Evolutionary conservation across 768 basidiomycete genomes (phyloP), one percentile per base, ranked within the genome.

Genomic region (Boletus rubropictus): DNA sequence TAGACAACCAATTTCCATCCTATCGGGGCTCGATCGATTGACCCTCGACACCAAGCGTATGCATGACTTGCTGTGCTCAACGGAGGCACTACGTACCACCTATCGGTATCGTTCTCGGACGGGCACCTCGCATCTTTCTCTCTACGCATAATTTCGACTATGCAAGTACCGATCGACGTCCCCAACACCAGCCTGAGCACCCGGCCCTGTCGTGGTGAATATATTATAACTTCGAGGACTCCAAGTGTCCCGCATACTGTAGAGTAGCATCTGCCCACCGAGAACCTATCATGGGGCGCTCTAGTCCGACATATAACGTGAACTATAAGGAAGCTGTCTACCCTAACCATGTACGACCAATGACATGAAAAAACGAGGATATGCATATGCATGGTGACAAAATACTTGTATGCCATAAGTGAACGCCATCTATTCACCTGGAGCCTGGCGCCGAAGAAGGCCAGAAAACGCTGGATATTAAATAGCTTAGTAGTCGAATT

Each of bases 251-350:
- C 39, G 20, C 28, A 24, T 48, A n/a, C 20, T 35, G 32, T 47
- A 35, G 28, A 22, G 32, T 24, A 20, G 39, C 28, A 38, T 45
- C 46, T 54, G 22, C 34, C 46, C 36, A 42, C 46, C 42, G 28
- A 25, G 25, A 37, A 17, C 37, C 34, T 49, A 47, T 32, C 32
- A 15, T 22, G 24, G n/a, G 42, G 34, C 10, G 49, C 33, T 36
- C 37, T 22, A 45, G 50, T 44, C 52, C 48, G 45, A 45, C 49
- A 41, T 31, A 60, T 62, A 56, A 59, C 34, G 36, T 58, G 39
- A 62, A 46, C 46, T 52, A 60, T 62, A 62, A 60, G 44, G 46
- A 48, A 53, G 33, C n/a, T 21, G 38, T 55, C 27, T 59, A 56
- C 39, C 37, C 47, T 52, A 41, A 49, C 22, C 45, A 17, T 48